Evolutionary conservation across 164 flowering plant species (phyloP).

Genomic region (Protea cynaroides): DNA sequence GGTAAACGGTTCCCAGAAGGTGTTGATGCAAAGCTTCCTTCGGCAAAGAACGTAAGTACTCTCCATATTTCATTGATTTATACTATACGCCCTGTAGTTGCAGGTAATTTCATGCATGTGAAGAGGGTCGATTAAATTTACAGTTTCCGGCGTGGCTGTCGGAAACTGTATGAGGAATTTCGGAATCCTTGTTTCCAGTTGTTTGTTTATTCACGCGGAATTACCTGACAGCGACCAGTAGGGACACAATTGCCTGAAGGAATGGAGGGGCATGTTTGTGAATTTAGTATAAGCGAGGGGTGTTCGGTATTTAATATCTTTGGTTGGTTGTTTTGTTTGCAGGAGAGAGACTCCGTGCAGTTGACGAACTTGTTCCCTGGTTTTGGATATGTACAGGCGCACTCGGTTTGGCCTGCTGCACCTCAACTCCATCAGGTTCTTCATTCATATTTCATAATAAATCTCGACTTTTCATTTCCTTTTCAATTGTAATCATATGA

Average conservation of each 20-base stretch:
- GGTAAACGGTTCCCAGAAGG: slow-evolving; percentile 62
- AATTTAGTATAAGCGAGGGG: background rate
- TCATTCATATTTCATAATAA: no score
- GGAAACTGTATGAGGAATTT: no score
- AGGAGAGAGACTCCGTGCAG: slow-evolving; percentile 27
- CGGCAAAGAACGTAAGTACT: slow-evolving; percentile 43
- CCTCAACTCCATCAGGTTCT: slow-evolving; percentile 45
- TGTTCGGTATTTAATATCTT: background rate
- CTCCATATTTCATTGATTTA: background rate
- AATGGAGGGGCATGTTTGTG: slow-evolving; percentile 1
- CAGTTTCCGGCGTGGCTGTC: no score
- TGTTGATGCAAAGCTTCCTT: slow-evolving; percentile 34
- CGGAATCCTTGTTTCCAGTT: no score
- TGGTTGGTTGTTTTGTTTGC: slow-evolving; percentile 3
- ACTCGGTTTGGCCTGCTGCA: slow-evolving; percentile 35
- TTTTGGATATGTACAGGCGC: slow-evolving; percentile 55
- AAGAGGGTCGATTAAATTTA: background rate
- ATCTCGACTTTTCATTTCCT: no score
- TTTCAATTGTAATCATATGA: no score
- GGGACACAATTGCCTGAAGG: background rate
- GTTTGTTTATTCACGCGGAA: background rate
- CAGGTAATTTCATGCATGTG: background rate
- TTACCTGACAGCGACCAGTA: no score
- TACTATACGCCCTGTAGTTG: background rate
- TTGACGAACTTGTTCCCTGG: slow-evolving; percentile 43